These are phyloP conservation scores for Phoenix roebelenii DNA, from an alignment of 176 grass and related monocot species.

Conservation along the genomic window DNA sequence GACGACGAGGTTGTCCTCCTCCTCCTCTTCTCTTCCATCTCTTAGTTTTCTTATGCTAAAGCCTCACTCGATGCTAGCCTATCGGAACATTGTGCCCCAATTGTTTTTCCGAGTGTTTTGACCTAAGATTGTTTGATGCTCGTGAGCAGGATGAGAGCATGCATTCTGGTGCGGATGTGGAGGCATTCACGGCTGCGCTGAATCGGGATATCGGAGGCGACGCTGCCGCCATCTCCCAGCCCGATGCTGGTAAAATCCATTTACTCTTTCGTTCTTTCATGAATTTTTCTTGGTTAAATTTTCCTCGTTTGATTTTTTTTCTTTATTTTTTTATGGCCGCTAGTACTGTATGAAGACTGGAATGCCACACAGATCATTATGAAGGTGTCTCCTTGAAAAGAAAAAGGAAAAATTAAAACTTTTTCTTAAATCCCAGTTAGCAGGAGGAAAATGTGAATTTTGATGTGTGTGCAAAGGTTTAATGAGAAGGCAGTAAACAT, in stretches of 20 bases:
- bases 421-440: too few relatives aligned
- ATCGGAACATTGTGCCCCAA: constrained; percentile 10
- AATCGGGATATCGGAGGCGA: constrained; percentile 79
- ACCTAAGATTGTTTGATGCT: neutral
- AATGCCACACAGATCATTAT: too few relatives aligned
- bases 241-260: constrained; percentile 29
- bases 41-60: neutral
- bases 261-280: neutral
- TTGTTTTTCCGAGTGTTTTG: neutral
- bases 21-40: constrained; percentile 11
- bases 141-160: constrained; percentile 70
- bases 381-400: too few relatives aligned
- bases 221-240: constrained; percentile 15
- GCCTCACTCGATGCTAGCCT: too few relatives aligned
- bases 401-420: too few relatives aligned
- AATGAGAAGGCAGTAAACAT: too few relatives aligned
- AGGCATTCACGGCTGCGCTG: constrained; percentile 73
- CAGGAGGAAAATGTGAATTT: too few relatives aligned
- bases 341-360: too few relatives aligned
- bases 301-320: too few relatives aligned
- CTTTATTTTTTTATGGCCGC: too few relatives aligned
- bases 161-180: constrained; percentile 87
- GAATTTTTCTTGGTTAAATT: neutral
- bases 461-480: too few relatives aligned
- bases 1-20: constrained; percentile 59